These are phyloP conservation scores for Calycina herbarum DNA, from an alignment of 2,329 filamentous ascomycete species.

Conservation along the genomic window DNA sequence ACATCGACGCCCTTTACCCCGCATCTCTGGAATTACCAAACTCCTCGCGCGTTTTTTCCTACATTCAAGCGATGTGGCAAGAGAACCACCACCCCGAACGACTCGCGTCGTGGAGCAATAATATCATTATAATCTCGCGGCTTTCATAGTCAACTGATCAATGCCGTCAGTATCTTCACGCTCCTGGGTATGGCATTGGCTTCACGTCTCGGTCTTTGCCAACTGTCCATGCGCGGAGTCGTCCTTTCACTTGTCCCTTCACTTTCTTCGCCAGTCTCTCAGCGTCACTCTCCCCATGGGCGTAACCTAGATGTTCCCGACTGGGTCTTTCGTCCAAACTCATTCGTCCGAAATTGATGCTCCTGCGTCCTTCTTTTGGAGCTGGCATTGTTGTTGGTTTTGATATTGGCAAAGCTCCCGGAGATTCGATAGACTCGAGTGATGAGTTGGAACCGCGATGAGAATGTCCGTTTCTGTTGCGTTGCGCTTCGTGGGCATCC, in stretches of 20 bases:
- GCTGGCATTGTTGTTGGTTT: neutral
- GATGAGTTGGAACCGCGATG: conserved; percentile 21
- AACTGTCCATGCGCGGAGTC: conserved; percentile 28
- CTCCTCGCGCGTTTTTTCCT: neutral
- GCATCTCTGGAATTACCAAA: neutral
- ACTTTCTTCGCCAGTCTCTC: conserved; percentile 21
- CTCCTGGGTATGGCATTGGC: conserved; percentile 23
- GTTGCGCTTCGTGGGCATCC: conserved; percentile 23
- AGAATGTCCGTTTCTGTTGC: conserved; percentile 8
- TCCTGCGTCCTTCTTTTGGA: conserved; percentile 21
- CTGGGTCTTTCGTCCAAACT: conserved; percentile 22
- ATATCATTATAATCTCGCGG: conserved; percentile 6
- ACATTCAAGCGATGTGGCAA: neutral
- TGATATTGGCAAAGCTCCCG: conserved; percentile 9
- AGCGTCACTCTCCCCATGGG: conserved; percentile 10
- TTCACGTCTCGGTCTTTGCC: conserved; percentile 22
- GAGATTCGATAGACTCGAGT: conserved; percentile 17
- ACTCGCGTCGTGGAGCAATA: neutral
- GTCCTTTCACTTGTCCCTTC: conserved; percentile 21
- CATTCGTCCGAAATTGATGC: conserved; percentile 21
- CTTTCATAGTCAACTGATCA: neutral
- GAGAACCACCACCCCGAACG: neutral
- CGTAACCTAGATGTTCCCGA: conserved; percentile 9
- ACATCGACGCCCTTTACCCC: neutral
- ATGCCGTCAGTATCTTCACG: conserved; percentile 15